Conservation (phyloP, 768 basidiomycete genomes). For the Filobasidium wieringae region DNA sequence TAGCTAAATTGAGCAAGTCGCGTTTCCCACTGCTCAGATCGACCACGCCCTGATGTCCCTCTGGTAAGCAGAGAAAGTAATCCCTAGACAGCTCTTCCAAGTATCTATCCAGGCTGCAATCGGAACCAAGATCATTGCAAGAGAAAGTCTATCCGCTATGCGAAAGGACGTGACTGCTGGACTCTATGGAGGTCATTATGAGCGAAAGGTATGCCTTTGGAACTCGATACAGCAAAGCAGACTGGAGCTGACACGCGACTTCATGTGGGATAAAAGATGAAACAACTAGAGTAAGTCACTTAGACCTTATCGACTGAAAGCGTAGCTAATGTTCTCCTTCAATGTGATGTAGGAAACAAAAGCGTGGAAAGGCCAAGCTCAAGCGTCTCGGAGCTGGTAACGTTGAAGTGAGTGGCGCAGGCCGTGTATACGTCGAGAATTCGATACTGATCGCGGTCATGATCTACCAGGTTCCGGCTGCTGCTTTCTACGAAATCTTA, state of each 20-base stretch:
- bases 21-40: neutral
- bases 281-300: slow-evolving; percentile 37
- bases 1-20: slow-evolving; percentile 73
- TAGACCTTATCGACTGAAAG: neutral
- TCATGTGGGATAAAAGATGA: slow-evolving; percentile 24
- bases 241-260: neutral
- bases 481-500: slow-evolving; percentile 87
- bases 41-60: neutral
- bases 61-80: slow-evolving; percentile 52
- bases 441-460: neutral
- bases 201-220: slow-evolving; percentile 69
- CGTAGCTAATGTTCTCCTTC: neutral
- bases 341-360: slow-evolving; percentile 48
- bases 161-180: slow-evolving; percentile 74
- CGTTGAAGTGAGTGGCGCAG: slow-evolving; percentile 45
- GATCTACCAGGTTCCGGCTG: slow-evolving; percentile 58
- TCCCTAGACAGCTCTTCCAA: slow-evolving; percentile 85
- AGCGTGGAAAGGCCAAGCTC: slow-evolving; percentile 80
- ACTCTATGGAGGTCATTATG: slow-evolving; percentile 87
- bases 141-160: slow-evolving; percentile 64
- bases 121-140: slow-evolving; percentile 73
- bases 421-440: neutral
- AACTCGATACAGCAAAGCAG: neutral
- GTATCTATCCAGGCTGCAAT: slow-evolving; percentile 89
- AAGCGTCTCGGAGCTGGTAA: slow-evolving; percentile 61